Conservation (phyloP, 108 stramenopile species). For the Mayamaea pseudoterrestris region DNA sequence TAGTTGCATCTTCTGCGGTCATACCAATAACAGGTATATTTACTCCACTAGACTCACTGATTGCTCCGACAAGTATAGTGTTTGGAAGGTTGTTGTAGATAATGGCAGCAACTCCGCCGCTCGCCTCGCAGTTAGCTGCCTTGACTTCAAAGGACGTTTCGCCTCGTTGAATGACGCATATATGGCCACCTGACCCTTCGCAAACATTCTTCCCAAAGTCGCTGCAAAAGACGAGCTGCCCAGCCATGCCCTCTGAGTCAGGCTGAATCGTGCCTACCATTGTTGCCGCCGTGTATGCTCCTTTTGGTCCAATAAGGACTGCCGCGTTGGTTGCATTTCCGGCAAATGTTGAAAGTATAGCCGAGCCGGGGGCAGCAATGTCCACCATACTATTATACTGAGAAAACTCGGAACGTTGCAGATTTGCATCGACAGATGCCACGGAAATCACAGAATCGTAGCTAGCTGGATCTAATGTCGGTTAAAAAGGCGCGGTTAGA, state of each 20-base stretch:
- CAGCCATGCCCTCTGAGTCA: background rate
- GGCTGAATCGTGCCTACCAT: background rate
- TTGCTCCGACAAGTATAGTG: background rate
- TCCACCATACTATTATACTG: slow-evolving; percentile 26
- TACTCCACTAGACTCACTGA: background rate
- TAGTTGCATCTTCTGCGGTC: no score
- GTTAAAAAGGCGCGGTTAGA: slow-evolving; percentile 11
- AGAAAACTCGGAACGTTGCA: slow-evolving; percentile 7
- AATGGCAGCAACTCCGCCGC: background rate
- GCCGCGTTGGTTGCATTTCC: no score
- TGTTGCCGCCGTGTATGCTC: background rate
- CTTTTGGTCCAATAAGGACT: no score
- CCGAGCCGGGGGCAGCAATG: slow-evolving; percentile 21
- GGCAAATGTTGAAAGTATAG: slow-evolving; percentile 7
- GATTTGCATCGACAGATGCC: slow-evolving; percentile 13
- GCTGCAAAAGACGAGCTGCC: background rate
- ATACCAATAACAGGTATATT: background rate
- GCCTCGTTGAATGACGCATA: background rate
- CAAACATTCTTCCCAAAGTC: background rate
- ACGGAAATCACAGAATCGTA: slow-evolving; percentile 27
- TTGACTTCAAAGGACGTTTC: background rate
- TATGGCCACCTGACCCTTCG: background rate
- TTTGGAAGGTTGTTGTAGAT: background rate
- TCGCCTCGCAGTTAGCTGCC: background rate
- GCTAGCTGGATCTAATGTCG: slow-evolving; percentile 23